phyloP scores from a whole-genome alignment of 495 filamentous ascomycete species.

The Paragyromitra xinjiangensis region DNA sequence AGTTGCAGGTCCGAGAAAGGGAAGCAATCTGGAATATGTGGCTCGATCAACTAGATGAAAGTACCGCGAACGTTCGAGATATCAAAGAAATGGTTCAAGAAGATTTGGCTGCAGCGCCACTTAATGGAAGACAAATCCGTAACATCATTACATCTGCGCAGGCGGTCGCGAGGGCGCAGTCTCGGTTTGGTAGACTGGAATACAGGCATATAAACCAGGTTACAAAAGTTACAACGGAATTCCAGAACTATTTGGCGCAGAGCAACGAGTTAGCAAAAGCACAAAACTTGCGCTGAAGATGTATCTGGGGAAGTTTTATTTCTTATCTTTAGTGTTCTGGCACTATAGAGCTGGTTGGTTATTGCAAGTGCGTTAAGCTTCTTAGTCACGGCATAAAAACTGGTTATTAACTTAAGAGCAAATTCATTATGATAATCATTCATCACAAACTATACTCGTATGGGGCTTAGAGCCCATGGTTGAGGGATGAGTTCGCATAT shows the following conservation, averaged over 20 bases:
- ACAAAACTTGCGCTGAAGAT: slow-evolving; percentile 1
- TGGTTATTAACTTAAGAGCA: no score
- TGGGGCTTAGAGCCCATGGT: no score
- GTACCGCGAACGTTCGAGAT: slow-evolving; percentile 11
- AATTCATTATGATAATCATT: no score
- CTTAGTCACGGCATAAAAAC: background rate
- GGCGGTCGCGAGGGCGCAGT: background rate
- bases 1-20: slow-evolving; percentile 48
- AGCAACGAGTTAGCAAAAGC: slow-evolving; percentile 7
- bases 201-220: slow-evolving; percentile 9
- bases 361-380: background rate
- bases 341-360: background rate
- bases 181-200: background rate
- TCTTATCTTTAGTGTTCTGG: background rate
- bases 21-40: slow-evolving; percentile 27
- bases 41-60: slow-evolving; percentile 21
- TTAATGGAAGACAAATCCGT: slow-evolving; percentile 49
- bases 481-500: no score
- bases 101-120: slow-evolving; percentile 16
- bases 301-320: background rate
- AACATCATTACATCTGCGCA: slow-evolving; percentile 22
- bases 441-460: no score
- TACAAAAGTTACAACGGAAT: slow-evolving; percentile 5
- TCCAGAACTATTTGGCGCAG: slow-evolving; percentile 9
- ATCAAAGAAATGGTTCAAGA: slow-evolving; percentile 10